These are phyloP conservation scores for Chlamydomonas reinhardtii DNA, from an alignment of 163 green algal species.

Conservation along the genomic window DNA sequence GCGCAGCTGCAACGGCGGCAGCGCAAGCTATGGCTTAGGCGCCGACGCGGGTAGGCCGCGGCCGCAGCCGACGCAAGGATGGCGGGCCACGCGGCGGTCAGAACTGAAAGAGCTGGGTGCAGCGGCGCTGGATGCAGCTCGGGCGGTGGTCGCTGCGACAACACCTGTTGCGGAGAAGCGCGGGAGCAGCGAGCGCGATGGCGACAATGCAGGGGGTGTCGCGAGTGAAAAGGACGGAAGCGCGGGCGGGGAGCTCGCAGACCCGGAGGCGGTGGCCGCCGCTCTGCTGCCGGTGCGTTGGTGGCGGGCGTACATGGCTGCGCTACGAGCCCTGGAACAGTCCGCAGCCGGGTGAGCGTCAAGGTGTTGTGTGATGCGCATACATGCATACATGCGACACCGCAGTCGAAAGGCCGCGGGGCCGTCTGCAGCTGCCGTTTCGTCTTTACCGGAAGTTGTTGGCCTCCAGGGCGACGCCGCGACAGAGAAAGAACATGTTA, in stretches of 20 bases:
- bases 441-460: too few species aligned
- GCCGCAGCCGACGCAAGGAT: too few species aligned
- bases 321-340: not conserved
- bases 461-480: too few species aligned
- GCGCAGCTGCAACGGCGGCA: too few species aligned
- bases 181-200: not conserved
- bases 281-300: slow-evolving; percentile 20
- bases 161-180: not conserved
- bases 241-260: not conserved
- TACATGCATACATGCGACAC: too few species aligned
- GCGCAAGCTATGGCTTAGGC: too few species aligned
- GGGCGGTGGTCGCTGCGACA: not conserved
- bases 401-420: too few species aligned
- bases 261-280: not conserved
- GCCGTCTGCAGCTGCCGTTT: too few species aligned
- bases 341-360: too few species aligned
- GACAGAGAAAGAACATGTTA: too few species aligned
- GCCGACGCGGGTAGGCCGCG: not conserved
- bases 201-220: not conserved
- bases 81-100: not conserved
- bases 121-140: not conserved
- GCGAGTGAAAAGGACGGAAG: not conserved
- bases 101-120: not conserved
- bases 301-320: slow-evolving; percentile 26
- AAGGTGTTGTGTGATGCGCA: too few species aligned